Percentiles rank a stretch among this genome's conserved stretches.
Conservation (phyloP, 192 early-diverging fungal species). For the Mortierella claussenii region DNA sequence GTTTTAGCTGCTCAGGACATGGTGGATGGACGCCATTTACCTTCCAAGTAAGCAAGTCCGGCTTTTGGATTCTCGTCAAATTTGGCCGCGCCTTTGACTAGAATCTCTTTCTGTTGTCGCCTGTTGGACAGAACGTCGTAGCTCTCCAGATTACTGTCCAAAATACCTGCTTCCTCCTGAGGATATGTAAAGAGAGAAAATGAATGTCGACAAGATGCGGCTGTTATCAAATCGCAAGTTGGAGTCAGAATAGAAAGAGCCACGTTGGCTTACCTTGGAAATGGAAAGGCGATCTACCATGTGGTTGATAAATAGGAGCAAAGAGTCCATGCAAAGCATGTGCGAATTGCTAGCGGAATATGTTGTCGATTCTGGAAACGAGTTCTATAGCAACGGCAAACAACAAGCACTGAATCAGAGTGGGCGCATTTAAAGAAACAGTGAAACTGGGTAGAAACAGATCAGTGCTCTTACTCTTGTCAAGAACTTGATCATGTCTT, state of each 20-base stretch:
- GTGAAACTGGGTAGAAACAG: no score
- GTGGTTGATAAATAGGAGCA: slow-evolving; percentile 75
- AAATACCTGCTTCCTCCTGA: slow-evolving; percentile 34
- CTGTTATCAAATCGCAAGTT: not conserved
- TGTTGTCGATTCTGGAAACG: slow-evolving; percentile 81
- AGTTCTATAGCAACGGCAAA: slow-evolving; percentile 55
- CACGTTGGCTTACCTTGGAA: slow-evolving; percentile 33
- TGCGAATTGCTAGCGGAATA: slow-evolving; percentile 72
- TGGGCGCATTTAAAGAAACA: not conserved
- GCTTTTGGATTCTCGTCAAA: slow-evolving; percentile 92
- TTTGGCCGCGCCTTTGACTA: slow-evolving; percentile 78
- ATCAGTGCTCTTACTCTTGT: slow-evolving; percentile 78
- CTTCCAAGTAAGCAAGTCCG: slow-evolving; percentile 86
- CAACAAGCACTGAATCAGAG: not conserved
- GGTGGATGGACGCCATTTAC: slow-evolving; percentile 20
- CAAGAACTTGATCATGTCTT: slow-evolving; percentile 82
- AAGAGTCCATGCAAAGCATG: slow-evolving; percentile 75
- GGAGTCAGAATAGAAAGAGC: no score
- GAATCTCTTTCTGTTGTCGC: slow-evolving; percentile 80
- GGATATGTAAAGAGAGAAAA: not conserved
- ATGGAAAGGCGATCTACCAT: slow-evolving; percentile 71
- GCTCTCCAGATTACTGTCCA: slow-evolving; percentile 25
- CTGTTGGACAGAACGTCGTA: slow-evolving; percentile 52
- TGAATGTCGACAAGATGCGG: no score
- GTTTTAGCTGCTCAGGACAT: no score